Evolutionary conservation across 805 yeast species (phyloP), one percentile per base, ranked within the genome.

Genomic region (Jamesozyma gamospora): DNA sequence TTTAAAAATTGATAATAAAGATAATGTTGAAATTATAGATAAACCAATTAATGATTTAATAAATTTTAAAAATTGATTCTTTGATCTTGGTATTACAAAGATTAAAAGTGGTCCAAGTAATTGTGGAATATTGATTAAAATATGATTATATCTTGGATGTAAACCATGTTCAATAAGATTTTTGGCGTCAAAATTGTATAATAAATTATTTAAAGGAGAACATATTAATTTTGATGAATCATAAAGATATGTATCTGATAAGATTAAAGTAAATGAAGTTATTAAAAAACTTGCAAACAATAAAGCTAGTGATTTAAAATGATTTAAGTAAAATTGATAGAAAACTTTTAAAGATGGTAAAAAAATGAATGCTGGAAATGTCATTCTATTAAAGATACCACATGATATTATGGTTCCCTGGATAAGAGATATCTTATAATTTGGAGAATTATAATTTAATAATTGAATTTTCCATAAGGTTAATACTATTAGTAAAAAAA

Each of bases 341-440:
- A 52, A 46, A 16, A 81, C 53, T 33, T 60, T 67, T 28, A 70
- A 32, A 0, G 69, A 51, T 1, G 97, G 97, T 3, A 84, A 39
- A 0, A 79, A 34, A 31, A 94, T 51, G 65, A 85, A 92, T 0
- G 79, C 82, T 0, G 77, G 69, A 52, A 90, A 90, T 0, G 96
- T 86, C 21, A 86, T 72, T 49, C 98, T 67, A 58, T 88, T 92
- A 66, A 88, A 90, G 0, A 74, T 46, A 0, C 97, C 98, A 18
- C 87, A 34, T 0, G 80, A 65, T 1, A 77, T 50, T 0, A 81
- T 32, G 0, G 62, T 37, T 0, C 77, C 95, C 38, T 73, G 50
- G 39, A 25, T 45, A 39, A 28, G 59, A 7, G 53, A 51, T 7
- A 51, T 31, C 37, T 33, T 36, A 35, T 36, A 42, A 15, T 36